phyloP scores from a whole-genome alignment of 441 rosid genomes.

The California macrophylla region DNA sequence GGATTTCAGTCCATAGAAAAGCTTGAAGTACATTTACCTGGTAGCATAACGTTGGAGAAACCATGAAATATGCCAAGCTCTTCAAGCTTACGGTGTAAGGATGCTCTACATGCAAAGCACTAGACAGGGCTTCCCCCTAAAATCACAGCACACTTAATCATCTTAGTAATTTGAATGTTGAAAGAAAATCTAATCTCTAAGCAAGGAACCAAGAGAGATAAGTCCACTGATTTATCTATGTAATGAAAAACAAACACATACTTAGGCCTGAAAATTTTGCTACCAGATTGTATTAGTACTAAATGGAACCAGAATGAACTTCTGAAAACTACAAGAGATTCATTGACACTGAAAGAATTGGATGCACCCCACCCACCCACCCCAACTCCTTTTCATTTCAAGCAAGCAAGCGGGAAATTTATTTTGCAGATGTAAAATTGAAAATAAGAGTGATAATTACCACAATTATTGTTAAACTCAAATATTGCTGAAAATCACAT shows the following conservation, averaged over 20 bases:
- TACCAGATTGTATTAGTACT: neutral
- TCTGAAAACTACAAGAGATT: neutral
- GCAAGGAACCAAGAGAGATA: neutral
- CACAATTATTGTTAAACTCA: neutral
- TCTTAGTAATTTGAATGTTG: neutral
- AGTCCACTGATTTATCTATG: neutral
- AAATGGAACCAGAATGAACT: neutral
- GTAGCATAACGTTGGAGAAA: constrained; percentile 93
- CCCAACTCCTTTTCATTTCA: no score
- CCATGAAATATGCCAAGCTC: constrained; percentile 89
- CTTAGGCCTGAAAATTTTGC: neutral
- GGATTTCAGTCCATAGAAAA: constrained; percentile 3
- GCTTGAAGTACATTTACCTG: constrained; percentile 44
- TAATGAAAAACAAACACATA: neutral
- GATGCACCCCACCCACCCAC: neutral
- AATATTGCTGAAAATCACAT: neutral
- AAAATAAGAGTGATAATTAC: neutral
- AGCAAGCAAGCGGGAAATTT: neutral
- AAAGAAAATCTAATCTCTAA: neutral
- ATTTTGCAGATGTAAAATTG: neutral
- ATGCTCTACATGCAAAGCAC: constrained; percentile 30
- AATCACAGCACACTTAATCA: constrained; percentile 20
- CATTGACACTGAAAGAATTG: neutral
- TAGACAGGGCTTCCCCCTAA: constrained; percentile 36
- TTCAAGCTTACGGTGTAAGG: constrained; percentile 46